Base-by-base conservation (phyloP, 768 basidiomycete genomes). In the Boletales sp. region DNA sequence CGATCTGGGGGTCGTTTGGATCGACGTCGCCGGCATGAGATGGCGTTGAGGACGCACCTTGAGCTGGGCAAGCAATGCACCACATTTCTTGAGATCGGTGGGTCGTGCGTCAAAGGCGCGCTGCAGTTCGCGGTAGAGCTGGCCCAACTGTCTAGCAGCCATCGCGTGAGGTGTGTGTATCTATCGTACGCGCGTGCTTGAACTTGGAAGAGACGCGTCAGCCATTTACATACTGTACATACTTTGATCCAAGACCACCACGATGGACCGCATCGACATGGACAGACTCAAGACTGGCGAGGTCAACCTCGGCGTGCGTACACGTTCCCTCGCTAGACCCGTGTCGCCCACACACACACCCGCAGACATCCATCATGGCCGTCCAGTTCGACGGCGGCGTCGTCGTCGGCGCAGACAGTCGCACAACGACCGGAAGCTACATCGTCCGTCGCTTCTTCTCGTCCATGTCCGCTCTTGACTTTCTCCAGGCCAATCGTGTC, bases 301-400 rank as follows among this genome's bases (percentile, higher is more conserved):
- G 78, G 89, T 97, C 66, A 94, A 97, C 78, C 85, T 97, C 61
- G 94, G 94, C 57, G 94, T 95, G 72, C 63, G 90, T 79, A 35
- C 49, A 14, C 25, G 19, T 18, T 39, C 52, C 1, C 19, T 39
- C n/a, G 0, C 25, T 5, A 8, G 37, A 25, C 25, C 4, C 14
- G 48, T 37, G 15, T 51, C 19, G 28, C 46, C 35, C 21, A 21
- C 4, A 21, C 21, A 36, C 31, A 12, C 9, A 19, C 42, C 13
- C 35, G 6, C 60, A 97, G 92, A 99, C 95, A 49, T 97, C 95
- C 38, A 98, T 99, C 69, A 97, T 97, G 94, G 95, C 96, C 47
- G 94, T 98, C 55, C 91, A 94, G 62, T 99, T 99, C 74, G 77
- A 91, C 32, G 84, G 83, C 30, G 96, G 96, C 35, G 96, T 99